Base-by-base conservation (phyloP, 2,329 filamentous ascomycete genomes). In the Fusarium keratoplasticum region DNA sequence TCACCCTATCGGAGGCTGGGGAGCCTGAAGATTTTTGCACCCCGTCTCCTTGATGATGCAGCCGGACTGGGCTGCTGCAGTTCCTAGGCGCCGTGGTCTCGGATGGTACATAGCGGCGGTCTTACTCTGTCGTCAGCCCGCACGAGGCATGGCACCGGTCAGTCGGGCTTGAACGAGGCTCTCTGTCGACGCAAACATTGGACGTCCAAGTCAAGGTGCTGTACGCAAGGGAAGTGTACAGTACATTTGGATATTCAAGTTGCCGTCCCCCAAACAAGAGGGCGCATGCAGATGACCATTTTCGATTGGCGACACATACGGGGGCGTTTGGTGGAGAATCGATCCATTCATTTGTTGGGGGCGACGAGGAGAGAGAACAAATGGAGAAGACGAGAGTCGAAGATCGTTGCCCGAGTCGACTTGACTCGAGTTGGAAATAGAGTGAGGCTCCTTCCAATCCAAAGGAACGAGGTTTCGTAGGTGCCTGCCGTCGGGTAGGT, bases 51-150 rank as follows among this genome's bases (percentile, higher is more conserved):
- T 52, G 47, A 31, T 3, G 20, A 50, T 65, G 68, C 47, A 71
- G 44, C 44, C 58, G 38, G 33, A 9, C 50, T 69, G 57, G 64
- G 54, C 52, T 61, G 59, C 61, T 66, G 61, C 68, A 61, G 44
- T 35, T 36, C 47, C 64, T 55, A 50, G 57, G 65, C 73, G 73
- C 64, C 68, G 73, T 69, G 50, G 70, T 64, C 70, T 71, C 58
- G 31, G 61, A 50, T 40, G 50, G 38, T 65, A 64, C 62, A 69
- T 65, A 36, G 57, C 57, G 33, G 25, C n/a, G 25, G 47, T 65
- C 50, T 52, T 58, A 65, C 38, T 27, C 52, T 31, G 44, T 36
- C 16, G 68, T 62, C 40, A 66, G 62, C 52, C 54, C 22, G 6
- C 33, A 20, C 58, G 22, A 33, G 54, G 42, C 31, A 27, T 35